phyloP scores from a whole-genome alignment of 2,329 filamentous ascomycete genomes.

The Cladosporium phlei region DNA sequence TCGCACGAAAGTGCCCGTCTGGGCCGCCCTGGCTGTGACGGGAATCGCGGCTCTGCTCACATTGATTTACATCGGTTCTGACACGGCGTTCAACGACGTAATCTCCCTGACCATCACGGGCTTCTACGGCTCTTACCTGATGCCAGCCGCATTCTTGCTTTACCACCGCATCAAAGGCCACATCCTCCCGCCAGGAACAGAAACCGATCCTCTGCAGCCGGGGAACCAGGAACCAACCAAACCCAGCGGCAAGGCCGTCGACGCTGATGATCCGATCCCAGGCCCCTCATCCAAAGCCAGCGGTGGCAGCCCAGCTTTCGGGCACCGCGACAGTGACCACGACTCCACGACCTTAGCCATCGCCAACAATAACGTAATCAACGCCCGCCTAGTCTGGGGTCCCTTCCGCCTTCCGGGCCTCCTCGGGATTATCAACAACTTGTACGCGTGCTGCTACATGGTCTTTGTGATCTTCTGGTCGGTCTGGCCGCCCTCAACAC shows the following conservation, averaged over 20 bases:
- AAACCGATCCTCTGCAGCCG: slow-evolving; percentile 17
- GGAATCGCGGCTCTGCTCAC: slow-evolving; percentile 47
- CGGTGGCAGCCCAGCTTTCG: not conserved
- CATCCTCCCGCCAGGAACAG: slow-evolving; percentile 35
- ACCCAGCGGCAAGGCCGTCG: no score
- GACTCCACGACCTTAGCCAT: slow-evolving; percentile 2
- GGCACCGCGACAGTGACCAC: not conserved
- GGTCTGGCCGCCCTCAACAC: slow-evolving; percentile 44
- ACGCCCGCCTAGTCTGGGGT: slow-evolving; percentile 46
- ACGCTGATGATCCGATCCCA: no score
- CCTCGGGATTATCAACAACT: slow-evolving; percentile 51
- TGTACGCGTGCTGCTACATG: slow-evolving; percentile 51
- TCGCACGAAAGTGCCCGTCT: slow-evolving; percentile 27
- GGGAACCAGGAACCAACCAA: not conserved
- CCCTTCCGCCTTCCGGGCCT: slow-evolving; percentile 51
- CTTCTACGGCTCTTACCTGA: slow-evolving; percentile 42
- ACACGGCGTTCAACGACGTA: slow-evolving; percentile 43
- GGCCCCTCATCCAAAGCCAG: no score
- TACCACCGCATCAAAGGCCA: slow-evolving; percentile 38
- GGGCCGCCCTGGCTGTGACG: slow-evolving; percentile 42
- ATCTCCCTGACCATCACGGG: slow-evolving; percentile 41
- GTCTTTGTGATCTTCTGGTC: slow-evolving; percentile 54
- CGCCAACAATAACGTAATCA: slow-evolving; percentile 17
- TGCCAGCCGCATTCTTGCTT: slow-evolving; percentile 38
- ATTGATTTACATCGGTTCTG: slow-evolving; percentile 41